Conservation (phyloP, 192 early-diverging fungal genomes). For the Rhizophlyctis rosea region DNA sequence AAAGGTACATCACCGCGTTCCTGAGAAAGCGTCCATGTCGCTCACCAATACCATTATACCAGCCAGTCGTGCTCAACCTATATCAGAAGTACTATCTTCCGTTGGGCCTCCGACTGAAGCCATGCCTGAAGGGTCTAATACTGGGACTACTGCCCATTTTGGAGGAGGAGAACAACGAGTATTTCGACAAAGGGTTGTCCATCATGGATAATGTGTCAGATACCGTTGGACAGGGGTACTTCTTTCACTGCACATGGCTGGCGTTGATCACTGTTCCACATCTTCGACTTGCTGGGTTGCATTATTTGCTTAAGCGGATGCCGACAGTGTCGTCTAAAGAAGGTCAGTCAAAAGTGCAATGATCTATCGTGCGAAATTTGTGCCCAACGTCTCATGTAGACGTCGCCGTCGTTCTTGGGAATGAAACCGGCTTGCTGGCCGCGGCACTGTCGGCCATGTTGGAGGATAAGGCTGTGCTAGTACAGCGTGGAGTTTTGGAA, state of each 20-base stretch:
- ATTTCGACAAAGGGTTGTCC: slow-evolving; percentile 65
- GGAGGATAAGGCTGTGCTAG: slow-evolving; percentile 71
- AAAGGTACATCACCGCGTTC: slow-evolving; percentile 49
- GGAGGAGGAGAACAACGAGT: slow-evolving; percentile 88
- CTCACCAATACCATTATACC: neutral
- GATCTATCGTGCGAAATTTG: neutral
- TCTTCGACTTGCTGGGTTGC: slow-evolving; percentile 68
- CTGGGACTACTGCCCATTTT: slow-evolving; percentile 78
- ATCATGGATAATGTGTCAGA: slow-evolving; percentile 66
- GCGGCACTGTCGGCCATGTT: slow-evolving; percentile 72
- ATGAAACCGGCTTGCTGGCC: slow-evolving; percentile 60
- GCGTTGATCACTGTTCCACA: slow-evolving; percentile 67
- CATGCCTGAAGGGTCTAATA: slow-evolving; percentile 74
- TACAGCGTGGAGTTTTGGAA: slow-evolving; percentile 81
- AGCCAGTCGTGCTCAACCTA: slow-evolving; percentile 77
- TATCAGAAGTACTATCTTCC: slow-evolving; percentile 76
- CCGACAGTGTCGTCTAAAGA: slow-evolving; percentile 63
- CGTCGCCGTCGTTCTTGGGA: slow-evolving; percentile 33
- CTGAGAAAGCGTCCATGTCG: neutral
- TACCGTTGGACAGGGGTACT: slow-evolving; percentile 70
- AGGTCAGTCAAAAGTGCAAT: slow-evolving; percentile 45
- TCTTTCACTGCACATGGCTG: slow-evolving; percentile 82
- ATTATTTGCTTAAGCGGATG: slow-evolving; percentile 73
- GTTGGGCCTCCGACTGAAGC: slow-evolving; percentile 64
- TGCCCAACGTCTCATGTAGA: slow-evolving; percentile 26